These are phyloP conservation scores for Dorcoceras hygrometricum DNA, from an alignment of 257 asterid species.

Conservation along the genomic window DNA sequence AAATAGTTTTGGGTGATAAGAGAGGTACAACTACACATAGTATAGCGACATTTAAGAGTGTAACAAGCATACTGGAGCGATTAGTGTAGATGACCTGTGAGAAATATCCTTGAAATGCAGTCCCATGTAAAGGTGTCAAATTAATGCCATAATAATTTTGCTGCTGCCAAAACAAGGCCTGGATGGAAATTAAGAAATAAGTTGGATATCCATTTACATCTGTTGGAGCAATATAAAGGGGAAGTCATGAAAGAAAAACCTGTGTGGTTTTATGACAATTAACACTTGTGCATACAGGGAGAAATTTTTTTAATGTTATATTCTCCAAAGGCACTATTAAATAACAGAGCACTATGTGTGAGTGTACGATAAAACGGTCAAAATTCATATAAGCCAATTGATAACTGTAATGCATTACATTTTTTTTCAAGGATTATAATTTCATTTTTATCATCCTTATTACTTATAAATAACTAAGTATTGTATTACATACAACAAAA, in stretches of 20 bases:
- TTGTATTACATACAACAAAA: too few species aligned
- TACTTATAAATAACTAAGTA: too few species aligned
- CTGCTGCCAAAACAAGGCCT: conserved; percentile 99
- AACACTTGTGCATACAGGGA: too few species aligned
- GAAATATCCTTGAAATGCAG: conserved; percentile 97
- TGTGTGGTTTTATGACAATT: conserved; percentile 3
- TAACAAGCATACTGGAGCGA: conserved; percentile 18
- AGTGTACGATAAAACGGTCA: too few species aligned
- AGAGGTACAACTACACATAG: neutral
- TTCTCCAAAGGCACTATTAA: too few species aligned
- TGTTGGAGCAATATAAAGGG: conserved; percentile 14
- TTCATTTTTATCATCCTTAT: too few species aligned
- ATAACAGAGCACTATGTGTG: too few species aligned
- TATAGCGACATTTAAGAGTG: neutral
- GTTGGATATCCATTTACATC: conserved; percentile 3
- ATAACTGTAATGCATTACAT: too few species aligned
- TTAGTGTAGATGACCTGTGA: conserved; percentile 65
- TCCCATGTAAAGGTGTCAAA: conserved; percentile 80
- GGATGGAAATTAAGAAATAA: conserved; percentile 31
- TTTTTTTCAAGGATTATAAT: too few species aligned
- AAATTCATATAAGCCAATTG: too few species aligned
- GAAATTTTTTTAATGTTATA: too few species aligned
- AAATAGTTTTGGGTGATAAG: neutral
- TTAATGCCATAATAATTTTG: conserved; percentile 90
- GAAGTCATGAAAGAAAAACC: conserved; percentile 4